Evolutionary conservation across 1,284 basidiomycete genomes (phyloP).

Genomic region (Trametes pubescens): DNA sequence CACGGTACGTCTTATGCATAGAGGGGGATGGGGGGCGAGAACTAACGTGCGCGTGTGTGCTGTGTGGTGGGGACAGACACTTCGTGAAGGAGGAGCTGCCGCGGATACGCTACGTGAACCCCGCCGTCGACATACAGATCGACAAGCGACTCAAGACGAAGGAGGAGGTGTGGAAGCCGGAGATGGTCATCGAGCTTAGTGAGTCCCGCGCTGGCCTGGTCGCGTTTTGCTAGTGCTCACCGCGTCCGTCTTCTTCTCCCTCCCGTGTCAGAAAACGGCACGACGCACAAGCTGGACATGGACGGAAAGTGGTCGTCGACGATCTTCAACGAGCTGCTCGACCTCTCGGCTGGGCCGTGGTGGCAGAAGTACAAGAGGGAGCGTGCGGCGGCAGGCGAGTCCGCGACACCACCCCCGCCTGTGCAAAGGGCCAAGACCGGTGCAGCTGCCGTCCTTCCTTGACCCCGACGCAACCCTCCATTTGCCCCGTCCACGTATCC

Average conservation of each 20-base stretch:
- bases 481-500: neutral
- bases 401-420: conserved; percentile 52
- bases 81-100: conserved; percentile 80
- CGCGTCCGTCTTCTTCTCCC: neutral
- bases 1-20: conserved; percentile 51
- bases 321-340: conserved; percentile 75
- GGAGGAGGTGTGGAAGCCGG: conserved; percentile 64
- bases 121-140: conserved; percentile 63
- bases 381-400: conserved; percentile 53
- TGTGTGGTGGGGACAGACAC: conserved; percentile 53
- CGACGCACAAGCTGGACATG: conserved; percentile 57
- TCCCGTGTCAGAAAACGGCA: conserved; percentile 58
- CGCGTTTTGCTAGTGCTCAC: no score
- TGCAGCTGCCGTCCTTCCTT: conserved; percentile 60
- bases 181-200: conserved; percentile 69
- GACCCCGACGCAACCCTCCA: conserved; percentile 10
- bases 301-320: conserved; percentile 71
- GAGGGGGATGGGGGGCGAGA: no score
- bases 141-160: conserved; percentile 58
- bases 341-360: conserved; percentile 61
- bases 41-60: neutral
- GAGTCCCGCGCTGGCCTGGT: conserved; percentile 45
- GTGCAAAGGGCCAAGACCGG: conserved; percentile 49
- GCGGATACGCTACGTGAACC: conserved; percentile 78
- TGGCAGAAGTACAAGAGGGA: conserved; percentile 68